Conservation (phyloP, 495 filamentous ascomycete genomes). For the Ascobolus immersus region DNA sequence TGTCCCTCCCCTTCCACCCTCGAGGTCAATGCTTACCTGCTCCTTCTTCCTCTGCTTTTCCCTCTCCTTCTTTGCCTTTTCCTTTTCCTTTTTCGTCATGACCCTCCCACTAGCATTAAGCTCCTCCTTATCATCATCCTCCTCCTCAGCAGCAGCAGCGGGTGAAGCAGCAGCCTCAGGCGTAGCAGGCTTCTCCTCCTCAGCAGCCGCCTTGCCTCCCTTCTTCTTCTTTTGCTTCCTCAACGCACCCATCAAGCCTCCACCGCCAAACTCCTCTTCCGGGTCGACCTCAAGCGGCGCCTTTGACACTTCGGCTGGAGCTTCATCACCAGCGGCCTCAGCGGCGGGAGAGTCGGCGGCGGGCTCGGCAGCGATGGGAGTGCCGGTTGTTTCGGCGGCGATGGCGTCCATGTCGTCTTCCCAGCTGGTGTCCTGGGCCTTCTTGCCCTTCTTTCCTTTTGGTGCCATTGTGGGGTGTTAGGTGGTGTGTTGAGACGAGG, state of each 20-base stretch:
- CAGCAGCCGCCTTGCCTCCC: slow-evolving; percentile 30
- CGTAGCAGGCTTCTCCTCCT: slow-evolving; percentile 13
- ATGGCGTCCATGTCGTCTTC: slow-evolving; percentile 89
- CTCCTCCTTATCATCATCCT: slow-evolving; percentile 21
- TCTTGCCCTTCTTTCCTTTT: slow-evolving; percentile 61
- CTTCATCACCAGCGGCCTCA: slow-evolving; percentile 7
- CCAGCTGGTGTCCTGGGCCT: slow-evolving; percentile 79
- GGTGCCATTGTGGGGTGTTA: slow-evolving; percentile 10
- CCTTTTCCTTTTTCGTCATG: slow-evolving; percentile 77
- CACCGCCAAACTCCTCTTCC: slow-evolving; percentile 27
- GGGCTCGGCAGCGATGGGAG: slow-evolving; percentile 14
- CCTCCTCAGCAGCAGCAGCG: slow-evolving; percentile 11
- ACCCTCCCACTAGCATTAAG: slow-evolving; percentile 29
- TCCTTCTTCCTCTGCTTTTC: slow-evolving; percentile 68
- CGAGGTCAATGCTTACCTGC: slow-evolving; percentile 22
- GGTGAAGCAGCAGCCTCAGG: slow-evolving; percentile 8
- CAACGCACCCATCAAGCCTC: slow-evolving; percentile 61
- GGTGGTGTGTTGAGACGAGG: too few relatives aligned
- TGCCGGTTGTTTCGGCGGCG: too few relatives aligned
- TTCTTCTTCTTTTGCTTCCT: slow-evolving; percentile 79
- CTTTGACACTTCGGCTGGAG: slow-evolving; percentile 2
- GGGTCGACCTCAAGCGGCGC: slow-evolving; percentile 23
- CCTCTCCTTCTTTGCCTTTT: slow-evolving; percentile 69
- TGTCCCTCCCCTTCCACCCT: not conserved
- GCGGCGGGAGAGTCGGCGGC: slow-evolving; percentile 27